Evolutionary conservation across 306 rosid genomes (phyloP).

Genomic region (Gastrolobium villosum): DNA sequence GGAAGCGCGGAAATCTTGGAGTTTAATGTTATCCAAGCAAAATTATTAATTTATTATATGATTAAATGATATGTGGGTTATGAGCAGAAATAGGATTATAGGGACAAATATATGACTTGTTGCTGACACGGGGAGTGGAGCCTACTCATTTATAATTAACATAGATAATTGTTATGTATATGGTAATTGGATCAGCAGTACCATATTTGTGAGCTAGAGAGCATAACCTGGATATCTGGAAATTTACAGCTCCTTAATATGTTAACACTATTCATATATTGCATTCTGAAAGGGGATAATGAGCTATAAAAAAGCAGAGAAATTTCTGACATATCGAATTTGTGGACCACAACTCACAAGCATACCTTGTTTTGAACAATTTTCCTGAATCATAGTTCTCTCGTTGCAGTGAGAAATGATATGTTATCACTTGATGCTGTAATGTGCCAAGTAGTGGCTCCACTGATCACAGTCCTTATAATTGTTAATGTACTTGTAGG

Average conservation of each 20-base stretch:
- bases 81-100: neutral
- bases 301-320: neutral
- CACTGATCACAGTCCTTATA: neutral
- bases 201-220: slow-evolving; percentile 7
- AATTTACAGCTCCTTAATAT: slow-evolving; percentile 15
- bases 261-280: slow-evolving; percentile 17
- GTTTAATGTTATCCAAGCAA: neutral
- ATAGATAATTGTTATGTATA: neutral
- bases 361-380: neutral
- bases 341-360: neutral
- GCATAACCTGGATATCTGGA: slow-evolving; percentile 13
- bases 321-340: slow-evolving; percentile 9
- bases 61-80: neutral
- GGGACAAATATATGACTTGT: slow-evolving; percentile 5
- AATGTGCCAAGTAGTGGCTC: slow-evolving; percentile 20
- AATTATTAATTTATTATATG: slow-evolving; percentile 27
- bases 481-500: slow-evolving; percentile 7
- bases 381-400: slow-evolving; percentile 6
- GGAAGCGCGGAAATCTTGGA: slow-evolving; percentile 1
- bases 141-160: too few relatives aligned
- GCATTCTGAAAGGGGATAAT: neutral
- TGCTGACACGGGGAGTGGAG: slow-evolving; percentile 5
- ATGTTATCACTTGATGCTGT: slow-evolving; percentile 17
- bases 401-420: neutral
- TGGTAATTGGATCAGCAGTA: slow-evolving; percentile 3